Evolutionary conservation across 768 basidiomycete species (phyloP), one percentile per base, ranked within the genome.

Genomic region (Daedaleopsis sinensis): DNA sequence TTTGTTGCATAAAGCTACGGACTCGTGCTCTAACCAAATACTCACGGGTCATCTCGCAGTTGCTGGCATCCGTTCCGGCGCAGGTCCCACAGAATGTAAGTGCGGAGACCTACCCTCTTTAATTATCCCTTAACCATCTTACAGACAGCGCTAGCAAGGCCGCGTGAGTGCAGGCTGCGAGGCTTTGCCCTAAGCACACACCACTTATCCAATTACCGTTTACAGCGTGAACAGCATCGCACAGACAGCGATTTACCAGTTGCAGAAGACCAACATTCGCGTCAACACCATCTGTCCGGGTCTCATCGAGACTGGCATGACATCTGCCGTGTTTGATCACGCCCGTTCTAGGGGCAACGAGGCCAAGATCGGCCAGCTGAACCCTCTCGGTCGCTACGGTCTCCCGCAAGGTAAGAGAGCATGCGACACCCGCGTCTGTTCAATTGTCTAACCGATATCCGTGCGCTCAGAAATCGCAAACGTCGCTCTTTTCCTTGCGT

Each of bases 251-350:
- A 84, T 87, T 5, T 92, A 89, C 72, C 91, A 94, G 72, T 82
- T 96, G 23, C 82, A 88, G 65, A 89, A 82, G 71, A 88, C 86
- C 1, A 90, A 94, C 73, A 83, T 98, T 65, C 90, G 96, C 47
- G 89, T 97, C 64, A 96, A 94, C 73, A 80, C 88, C 47, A 86
- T 97, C 66, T 96, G 94, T 70, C 96, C 96, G 6, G 95, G 94
- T 15, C 76, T 97, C 59, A 94, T 97, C 69, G 91, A 96, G 78
- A 98, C 95, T 10, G 91, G 88, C 52, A 97, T 98, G 93, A 96
- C 96, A 2, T 77, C 74, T 52, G 70, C 66, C n/a, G 82, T 88
- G 36, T 98, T 98, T 68, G 85, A 90, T 27, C 82, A 82, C 52
- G 95, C 95, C 32, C 85, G 90, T 23, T 73, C 84, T 59, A 83